A percentile compares a stretch with the other conserved stretches of the same genome.
These are phyloP conservation scores for Sugiyamaella xylanicola DNA, from an alignment of 1,139 yeast genomes.

Conservation along the genomic window DNA sequence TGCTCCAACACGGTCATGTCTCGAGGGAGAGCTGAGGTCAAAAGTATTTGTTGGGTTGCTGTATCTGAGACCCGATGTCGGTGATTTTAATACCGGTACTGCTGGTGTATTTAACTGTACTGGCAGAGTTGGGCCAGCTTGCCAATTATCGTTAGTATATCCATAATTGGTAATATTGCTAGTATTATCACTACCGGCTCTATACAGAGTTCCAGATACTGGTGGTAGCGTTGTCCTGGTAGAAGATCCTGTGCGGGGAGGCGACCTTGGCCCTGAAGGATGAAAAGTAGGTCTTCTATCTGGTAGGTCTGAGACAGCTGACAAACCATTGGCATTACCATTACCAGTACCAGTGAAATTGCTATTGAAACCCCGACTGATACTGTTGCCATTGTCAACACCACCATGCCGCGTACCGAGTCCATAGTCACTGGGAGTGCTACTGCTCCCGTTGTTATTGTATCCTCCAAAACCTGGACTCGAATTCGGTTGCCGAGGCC, in stretches of 20 bases:
- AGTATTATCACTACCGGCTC: background rate
- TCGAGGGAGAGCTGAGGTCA: background rate
- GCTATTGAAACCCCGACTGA: background rate
- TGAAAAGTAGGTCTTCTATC: slow-evolving; percentile 25
- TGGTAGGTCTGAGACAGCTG: slow-evolving; percentile 20
- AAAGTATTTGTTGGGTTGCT: background rate
- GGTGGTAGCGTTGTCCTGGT: background rate
- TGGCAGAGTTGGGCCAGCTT: too few species aligned
- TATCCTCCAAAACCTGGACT: background rate
- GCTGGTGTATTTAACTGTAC: background rate
- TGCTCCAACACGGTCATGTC: background rate
- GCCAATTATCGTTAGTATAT: too few species aligned
- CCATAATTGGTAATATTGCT: background rate
- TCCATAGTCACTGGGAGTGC: too few species aligned
- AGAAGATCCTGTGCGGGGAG: slow-evolving; percentile 11
- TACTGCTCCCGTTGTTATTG: background rate
- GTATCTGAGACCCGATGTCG: background rate
- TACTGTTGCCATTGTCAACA: background rate
- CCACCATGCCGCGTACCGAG: too few species aligned
- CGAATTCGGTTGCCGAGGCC: background rate
- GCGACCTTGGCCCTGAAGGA: slow-evolving; percentile 26
- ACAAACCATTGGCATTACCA: background rate
- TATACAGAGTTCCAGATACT: background rate
- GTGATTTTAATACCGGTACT: background rate
- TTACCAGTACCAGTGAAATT: background rate